Evolutionary conservation across 345 rosid genomes (phyloP).

Genomic region (Salix dunnii): DNA sequence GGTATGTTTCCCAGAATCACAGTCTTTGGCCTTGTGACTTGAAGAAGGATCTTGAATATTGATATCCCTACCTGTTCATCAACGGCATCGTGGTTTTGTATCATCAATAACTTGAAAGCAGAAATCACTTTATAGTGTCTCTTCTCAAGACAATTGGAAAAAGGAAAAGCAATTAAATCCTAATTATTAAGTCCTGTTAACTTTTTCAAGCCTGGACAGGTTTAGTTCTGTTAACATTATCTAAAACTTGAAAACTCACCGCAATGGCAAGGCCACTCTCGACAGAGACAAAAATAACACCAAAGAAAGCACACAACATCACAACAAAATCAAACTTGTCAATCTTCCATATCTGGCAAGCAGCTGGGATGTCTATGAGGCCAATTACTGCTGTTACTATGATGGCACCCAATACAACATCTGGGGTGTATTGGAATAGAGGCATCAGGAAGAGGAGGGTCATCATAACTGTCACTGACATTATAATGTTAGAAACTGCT

Average conservation of each 20-base stretch:
- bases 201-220: not conserved
- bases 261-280: constrained; percentile 84
- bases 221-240: not conserved
- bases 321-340: constrained; percentile 91
- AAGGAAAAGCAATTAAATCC: not conserved
- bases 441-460: constrained; percentile 92
- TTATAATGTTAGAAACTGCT: constrained; percentile 81
- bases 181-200: not conserved
- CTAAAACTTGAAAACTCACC: constrained; percentile 38
- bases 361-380: constrained; percentile 86
- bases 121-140: not conserved
- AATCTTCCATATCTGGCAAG: constrained; percentile 67
- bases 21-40: constrained; percentile 77
- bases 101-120: not conserved
- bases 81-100: not conserved
- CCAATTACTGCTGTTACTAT: constrained; percentile 88
- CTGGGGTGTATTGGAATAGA: constrained; percentile 88
- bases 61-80: constrained; percentile 69
- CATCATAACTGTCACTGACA: constrained; percentile 94
- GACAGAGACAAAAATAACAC: constrained; percentile 80
- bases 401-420: constrained; percentile 83
- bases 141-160: not conserved
- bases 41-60: constrained; percentile 75
- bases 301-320: constrained; percentile 71
- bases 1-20: constrained; percentile 76